Conservation (phyloP, 2,329 filamentous ascomycete species). For the Clonostachys sp. region DNA sequence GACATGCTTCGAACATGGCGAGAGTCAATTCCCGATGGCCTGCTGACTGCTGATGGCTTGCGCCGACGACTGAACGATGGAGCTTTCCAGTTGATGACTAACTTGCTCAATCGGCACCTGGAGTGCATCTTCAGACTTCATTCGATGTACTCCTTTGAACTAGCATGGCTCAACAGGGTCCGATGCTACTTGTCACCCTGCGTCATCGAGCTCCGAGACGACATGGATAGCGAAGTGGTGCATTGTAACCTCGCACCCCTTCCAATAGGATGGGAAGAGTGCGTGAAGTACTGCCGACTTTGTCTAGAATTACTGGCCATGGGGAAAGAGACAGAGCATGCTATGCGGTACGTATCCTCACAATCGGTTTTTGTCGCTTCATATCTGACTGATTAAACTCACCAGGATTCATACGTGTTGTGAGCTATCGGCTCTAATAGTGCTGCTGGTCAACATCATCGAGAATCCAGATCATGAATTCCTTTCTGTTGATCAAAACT, state of each 20-base stretch:
- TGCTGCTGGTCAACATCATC: conserved; percentile 24
- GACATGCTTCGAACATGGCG: conserved; percentile 31
- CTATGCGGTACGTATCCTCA: conserved; percentile 17
- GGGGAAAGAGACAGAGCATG: conserved; percentile 18
- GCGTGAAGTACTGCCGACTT: conserved; percentile 21
- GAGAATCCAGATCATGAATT: conserved; percentile 11
- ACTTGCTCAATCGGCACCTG: conserved; percentile 28
- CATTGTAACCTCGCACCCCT: conserved; percentile 6
- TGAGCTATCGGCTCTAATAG: conserved; percentile 16
- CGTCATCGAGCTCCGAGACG: too few relatives aligned
- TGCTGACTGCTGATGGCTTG: conserved; percentile 24
- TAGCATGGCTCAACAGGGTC: too few relatives aligned
- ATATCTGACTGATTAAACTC: conserved; percentile 3
- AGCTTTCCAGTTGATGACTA: conserved; percentile 15
- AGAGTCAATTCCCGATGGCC: conserved; percentile 18
- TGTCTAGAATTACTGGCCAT: conserved; percentile 23
- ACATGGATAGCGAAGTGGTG: too few relatives aligned
- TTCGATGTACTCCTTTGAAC: too few relatives aligned
- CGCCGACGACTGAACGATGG: neutral
- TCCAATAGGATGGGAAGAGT: conserved; percentile 21
- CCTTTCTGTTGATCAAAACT: too few relatives aligned
- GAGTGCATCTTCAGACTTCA: conserved; percentile 3
- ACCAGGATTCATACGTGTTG: conserved; percentile 11
- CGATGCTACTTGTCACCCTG: too few relatives aligned
- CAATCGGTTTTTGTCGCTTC: neutral